Evolutionary conservation across 352 stramenopile species (phyloP), one percentile per base, ranked within the genome.

Genomic region (Sclerospora graminicola): DNA sequence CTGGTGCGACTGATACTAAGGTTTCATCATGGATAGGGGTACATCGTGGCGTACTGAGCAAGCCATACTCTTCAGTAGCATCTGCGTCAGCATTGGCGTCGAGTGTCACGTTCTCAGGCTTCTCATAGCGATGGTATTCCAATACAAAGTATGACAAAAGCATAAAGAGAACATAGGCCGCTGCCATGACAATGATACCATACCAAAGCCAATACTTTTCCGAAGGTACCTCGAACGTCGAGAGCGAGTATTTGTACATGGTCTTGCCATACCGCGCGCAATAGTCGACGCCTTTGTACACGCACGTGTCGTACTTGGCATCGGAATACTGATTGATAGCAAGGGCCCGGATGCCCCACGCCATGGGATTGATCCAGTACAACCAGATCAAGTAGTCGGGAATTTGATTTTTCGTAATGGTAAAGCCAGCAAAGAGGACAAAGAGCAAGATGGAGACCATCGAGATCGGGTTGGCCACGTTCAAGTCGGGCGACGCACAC

Each of bases 381-480:
- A 55, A 41, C 52, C 52, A 61, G 23, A 61, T 61, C 4, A 63
- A 35, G 30, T 59, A 63, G 30, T 55, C 39, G 0, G 54, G 54
- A 15, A 63, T 58, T 16, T 63, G 54, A 1, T 54, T 39, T 8
- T 63, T 58, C 0, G 48, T 54, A 31, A 63, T 63, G 2, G 48
- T 29, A 9, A 58, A 57, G 9, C 53, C 48, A 11, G 14, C 48
- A 20, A 54, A 62, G 5, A 62, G 6, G 4, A 51, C 18, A 19
- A 62, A 62, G n/a, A 62, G 49, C 4, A 61, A 37, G 21, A 57
- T 43, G 2, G 36, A 57, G 1, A 61, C 47, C 11, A 44, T 30
- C 4, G 46, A 57, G 0, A 61, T 16, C 4, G 52, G 46, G 21
- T 52, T 61, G 21, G 47, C 48, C 20, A 62, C 38, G 37, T 54